Evolutionary conservation across 352 stramenopile genomes (phyloP), one percentile per base, ranked within the genome.

Genomic region (Phytophthora citricola): DNA sequence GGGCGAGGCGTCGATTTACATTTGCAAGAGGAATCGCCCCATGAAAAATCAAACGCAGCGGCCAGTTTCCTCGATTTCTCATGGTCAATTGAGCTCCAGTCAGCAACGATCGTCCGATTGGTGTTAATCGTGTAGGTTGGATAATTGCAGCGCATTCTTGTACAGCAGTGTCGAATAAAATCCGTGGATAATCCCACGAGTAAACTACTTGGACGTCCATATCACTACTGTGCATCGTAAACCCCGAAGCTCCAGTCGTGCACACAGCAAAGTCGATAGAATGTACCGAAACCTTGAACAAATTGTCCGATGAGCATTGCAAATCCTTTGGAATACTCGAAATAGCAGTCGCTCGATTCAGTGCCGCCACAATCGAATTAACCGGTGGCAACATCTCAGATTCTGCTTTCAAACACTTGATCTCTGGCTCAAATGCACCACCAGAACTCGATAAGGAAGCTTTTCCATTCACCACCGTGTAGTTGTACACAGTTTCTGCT

Each of bases 401-500:
- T 14, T 56, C 48, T 10, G 48, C 26, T 46, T 34, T 17, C 46
- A 76, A 46, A 31, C 53, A 69, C 39, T 61, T 36, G 6, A n/a
- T 12, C 1, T n/a, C 17, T 20, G 15, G 40, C 40, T 43, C 52
- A 10, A 36, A 39, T 4, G 36, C 36, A 43, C 36, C 36, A 20
- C 15, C n/a, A 14, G 24, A 20, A 34, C 34, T 53, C 14, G 44
- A 46, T 15, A 51, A 53, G 32, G 65, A 67, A 4, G 63, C 58
- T 26, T 53, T 39, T 12, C 57, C 47, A 32, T 73, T 31, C 15
- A 73, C 31, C 2, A 76, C 22, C 17, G 47, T 45, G 49, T 70
- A 76, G 26, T 66, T 68, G 46, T 62, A 54, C 11, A 26, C 22
- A 4, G 52, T 62, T 11, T 17, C n/a, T 14, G 34, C 57, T 22